Evolutionary conservation across 2,329 filamentous ascomycete genomes (phyloP).

Genomic region (Cordyceps farinosa): DNA sequence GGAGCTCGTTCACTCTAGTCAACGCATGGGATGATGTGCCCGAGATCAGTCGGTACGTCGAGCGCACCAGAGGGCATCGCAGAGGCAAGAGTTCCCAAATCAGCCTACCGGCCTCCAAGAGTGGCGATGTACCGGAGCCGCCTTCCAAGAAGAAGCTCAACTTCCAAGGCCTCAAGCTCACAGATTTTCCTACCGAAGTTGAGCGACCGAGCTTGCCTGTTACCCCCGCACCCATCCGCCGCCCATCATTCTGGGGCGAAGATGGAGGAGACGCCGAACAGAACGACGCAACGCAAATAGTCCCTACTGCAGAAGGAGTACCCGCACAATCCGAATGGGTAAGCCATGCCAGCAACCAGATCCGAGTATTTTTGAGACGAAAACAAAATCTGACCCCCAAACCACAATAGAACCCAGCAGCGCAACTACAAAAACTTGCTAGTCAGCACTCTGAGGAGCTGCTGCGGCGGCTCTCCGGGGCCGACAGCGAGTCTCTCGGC

Average conservation of each 20-base stretch:
- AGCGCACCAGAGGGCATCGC: slow-evolving; percentile 63
- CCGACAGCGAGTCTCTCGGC: slow-evolving; percentile 25
- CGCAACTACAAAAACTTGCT: slow-evolving; percentile 66
- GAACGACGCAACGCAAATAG: slow-evolving; percentile 52
- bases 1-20: slow-evolving; percentile 67
- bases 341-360: slow-evolving; percentile 48
- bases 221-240: slow-evolving; percentile 76
- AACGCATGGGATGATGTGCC: slow-evolving; percentile 95
- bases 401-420: slow-evolving; percentile 63
- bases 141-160: slow-evolving; percentile 13
- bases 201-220: slow-evolving; percentile 88
- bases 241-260: slow-evolving; percentile 63
- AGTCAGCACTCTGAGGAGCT: slow-evolving; percentile 62
- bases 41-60: slow-evolving; percentile 84
- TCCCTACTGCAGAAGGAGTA: slow-evolving; percentile 78
- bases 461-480: slow-evolving; percentile 47
- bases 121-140: neutral
- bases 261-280: slow-evolving; percentile 39
- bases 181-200: slow-evolving; percentile 78
- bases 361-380: too few relatives aligned
- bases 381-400: neutral
- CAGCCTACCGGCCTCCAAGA: neutral
- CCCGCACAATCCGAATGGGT: slow-evolving; percentile 91
- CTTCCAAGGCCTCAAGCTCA: slow-evolving; percentile 55
- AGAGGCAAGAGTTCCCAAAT: slow-evolving; percentile 37